Conservation (phyloP, 352 stramenopile species). For the Globisporangium megalacanthum region DNA sequence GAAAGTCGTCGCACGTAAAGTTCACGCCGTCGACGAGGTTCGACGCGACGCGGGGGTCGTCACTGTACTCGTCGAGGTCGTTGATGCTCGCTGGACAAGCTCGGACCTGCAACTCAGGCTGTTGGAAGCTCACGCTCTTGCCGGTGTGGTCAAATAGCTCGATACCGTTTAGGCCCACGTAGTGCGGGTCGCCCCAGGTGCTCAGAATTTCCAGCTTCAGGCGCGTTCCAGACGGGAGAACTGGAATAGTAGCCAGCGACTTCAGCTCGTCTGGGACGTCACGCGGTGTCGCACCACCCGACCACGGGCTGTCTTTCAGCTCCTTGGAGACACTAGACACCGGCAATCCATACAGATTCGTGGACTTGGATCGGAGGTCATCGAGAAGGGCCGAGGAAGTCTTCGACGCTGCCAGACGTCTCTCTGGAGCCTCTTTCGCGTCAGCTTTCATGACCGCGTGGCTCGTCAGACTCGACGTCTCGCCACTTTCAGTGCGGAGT, state of each 20-base stretch:
- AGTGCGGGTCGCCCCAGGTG: slow-evolving; percentile 88
- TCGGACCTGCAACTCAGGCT: slow-evolving; percentile 44
- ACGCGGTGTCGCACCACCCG: background rate
- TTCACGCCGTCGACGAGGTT: slow-evolving; percentile 86
- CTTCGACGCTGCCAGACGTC: slow-evolving; percentile 1
- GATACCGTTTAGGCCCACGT: slow-evolving; percentile 87
- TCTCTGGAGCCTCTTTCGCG: background rate
- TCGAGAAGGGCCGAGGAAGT: slow-evolving; percentile 11
- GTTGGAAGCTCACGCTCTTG: slow-evolving; percentile 37
- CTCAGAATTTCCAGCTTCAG: slow-evolving; percentile 75
- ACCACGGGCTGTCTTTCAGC: background rate
- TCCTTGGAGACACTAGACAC: background rate
- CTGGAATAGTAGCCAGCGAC: slow-evolving; percentile 29
- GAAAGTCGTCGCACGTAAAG: slow-evolving; percentile 87
- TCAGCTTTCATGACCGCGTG: background rate
- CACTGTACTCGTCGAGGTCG: slow-evolving; percentile 80
- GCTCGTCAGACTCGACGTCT: background rate
- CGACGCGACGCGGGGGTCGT: slow-evolving; percentile 62
- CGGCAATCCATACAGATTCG: background rate
- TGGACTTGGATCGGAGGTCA: slow-evolving; percentile 4
- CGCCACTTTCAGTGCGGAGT: background rate
- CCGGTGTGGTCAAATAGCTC: slow-evolving; percentile 83
- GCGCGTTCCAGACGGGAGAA: slow-evolving; percentile 51
- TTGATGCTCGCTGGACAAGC: slow-evolving; percentile 84
- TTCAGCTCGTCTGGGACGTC: background rate